phyloP scores from a whole-genome alignment of 768 basidiomycete species.

The Glaciozyma martinii region DNA sequence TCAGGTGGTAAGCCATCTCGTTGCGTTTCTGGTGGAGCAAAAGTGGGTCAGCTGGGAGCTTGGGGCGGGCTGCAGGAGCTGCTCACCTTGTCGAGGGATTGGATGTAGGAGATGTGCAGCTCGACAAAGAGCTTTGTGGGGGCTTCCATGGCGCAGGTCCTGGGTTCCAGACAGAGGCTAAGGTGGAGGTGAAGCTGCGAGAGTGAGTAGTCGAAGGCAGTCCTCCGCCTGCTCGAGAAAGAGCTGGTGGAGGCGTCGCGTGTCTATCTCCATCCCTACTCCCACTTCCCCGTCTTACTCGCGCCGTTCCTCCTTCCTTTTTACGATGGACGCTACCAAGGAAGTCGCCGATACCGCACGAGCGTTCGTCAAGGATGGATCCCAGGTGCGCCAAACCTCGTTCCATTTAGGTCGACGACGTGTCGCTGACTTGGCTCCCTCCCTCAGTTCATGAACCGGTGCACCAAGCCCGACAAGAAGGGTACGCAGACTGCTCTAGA shows the following conservation, averaged over 20 bases:
- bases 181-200: no score
- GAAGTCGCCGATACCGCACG: constrained; percentile 44
- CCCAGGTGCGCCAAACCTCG: constrained; percentile 54
- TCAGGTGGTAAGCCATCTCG: constrained; percentile 56
- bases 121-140: constrained; percentile 43
- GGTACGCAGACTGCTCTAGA: constrained; percentile 51
- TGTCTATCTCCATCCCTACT: not conserved
- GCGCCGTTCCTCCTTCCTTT: constrained; percentile 15
- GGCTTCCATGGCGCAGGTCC: not conserved
- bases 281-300: not conserved
- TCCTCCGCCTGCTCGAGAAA: not conserved
- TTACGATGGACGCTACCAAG: not conserved
- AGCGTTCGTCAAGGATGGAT: constrained; percentile 85
- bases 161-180: no score
- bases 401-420: not conserved
- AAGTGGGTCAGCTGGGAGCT: no score
- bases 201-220: not conserved
- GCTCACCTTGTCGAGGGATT: constrained; percentile 59
- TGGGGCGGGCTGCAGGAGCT: not conserved
- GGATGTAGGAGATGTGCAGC: constrained; percentile 66
- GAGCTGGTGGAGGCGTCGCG: not conserved
- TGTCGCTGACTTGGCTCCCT: not conserved
- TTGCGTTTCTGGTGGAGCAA: constrained; percentile 6
- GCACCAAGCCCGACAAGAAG: constrained; percentile 93
- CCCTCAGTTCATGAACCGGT: constrained; percentile 80